Evolutionary conservation across 805 yeast species (phyloP).

Genomic region (Cyberlindnera lachancei): DNA sequence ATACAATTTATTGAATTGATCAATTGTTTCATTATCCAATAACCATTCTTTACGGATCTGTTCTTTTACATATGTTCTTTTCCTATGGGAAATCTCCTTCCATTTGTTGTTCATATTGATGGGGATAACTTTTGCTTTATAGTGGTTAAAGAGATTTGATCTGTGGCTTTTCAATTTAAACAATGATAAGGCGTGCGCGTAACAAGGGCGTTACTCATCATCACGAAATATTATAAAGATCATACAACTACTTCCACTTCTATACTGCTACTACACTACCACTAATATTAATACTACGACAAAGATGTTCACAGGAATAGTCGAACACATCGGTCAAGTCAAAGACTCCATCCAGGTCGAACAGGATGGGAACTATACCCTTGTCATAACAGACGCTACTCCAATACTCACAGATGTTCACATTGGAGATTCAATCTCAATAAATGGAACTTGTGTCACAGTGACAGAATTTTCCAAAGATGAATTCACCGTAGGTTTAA

Average conservation of each 20-base stretch:
- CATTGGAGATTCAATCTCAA: constrained; percentile 88
- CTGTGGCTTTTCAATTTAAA: too few relatives aligned
- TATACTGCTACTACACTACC: too few relatives aligned
- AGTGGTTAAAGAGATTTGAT: too few relatives aligned
- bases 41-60: constrained; percentile 13
- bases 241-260: too few relatives aligned
- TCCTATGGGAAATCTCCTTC: constrained; percentile 10
- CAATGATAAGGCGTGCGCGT: too few relatives aligned
- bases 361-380: constrained; percentile 74
- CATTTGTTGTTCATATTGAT: constrained; percentile 6
- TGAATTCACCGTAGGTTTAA: constrained; percentile 80
- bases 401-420: constrained; percentile 71
- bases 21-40: constrained; percentile 1
- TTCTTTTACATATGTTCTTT: constrained; percentile 7
- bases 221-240: too few relatives aligned
- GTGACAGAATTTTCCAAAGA: constrained; percentile 67
- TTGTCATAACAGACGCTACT: constrained; percentile 55
- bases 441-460: constrained; percentile 86
- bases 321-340: constrained; percentile 74
- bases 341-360: constrained; percentile 44
- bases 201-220: too few relatives aligned
- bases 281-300: too few relatives aligned
- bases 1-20: too few relatives aligned
- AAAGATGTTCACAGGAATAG: constrained; percentile 84
- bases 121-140: not conserved